phyloP scores from a whole-genome alignment of 768 basidiomycete genomes.

The Leucocoprinus sp. region DNA sequence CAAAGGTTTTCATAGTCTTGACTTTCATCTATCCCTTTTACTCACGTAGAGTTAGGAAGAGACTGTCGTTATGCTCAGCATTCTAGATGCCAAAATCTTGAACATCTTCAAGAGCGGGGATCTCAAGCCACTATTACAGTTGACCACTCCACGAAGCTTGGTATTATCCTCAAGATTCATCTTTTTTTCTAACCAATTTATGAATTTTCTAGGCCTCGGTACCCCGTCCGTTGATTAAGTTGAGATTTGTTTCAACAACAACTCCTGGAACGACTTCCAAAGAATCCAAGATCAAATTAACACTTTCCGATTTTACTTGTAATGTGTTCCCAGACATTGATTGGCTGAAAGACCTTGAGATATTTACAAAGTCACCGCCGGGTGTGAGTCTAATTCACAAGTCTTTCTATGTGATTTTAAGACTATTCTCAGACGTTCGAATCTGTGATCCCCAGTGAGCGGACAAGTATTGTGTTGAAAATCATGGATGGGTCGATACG shows the following conservation, averaged over 20 bases:
- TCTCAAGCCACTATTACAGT: slow-evolving; percentile 36
- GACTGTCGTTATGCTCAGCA: slow-evolving; percentile 51
- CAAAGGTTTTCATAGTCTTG: slow-evolving; percentile 38
- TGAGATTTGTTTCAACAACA: slow-evolving; percentile 58
- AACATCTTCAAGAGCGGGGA: slow-evolving; percentile 34
- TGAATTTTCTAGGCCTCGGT: slow-evolving; percentile 29
- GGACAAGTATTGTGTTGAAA: slow-evolving; percentile 62
- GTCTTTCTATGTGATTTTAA: not conserved
- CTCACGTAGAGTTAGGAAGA: not conserved
- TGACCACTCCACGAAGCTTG: slow-evolving; percentile 49
- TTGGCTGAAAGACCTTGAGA: slow-evolving; percentile 53
- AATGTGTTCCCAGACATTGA: slow-evolving; percentile 51
- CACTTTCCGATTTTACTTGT: slow-evolving; percentile 56
- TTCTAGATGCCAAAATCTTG: slow-evolving; percentile 53
- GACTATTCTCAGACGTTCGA: slow-evolving; percentile 65
- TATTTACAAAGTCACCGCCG: slow-evolving; percentile 76
- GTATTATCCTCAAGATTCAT: slow-evolving; percentile 32
- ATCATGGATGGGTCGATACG: slow-evolving; percentile 62
- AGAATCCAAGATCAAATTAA: slow-evolving; percentile 65
- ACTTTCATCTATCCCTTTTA: not conserved
- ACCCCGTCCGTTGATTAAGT: slow-evolving; percentile 46
- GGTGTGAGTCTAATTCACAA: slow-evolving; percentile 50
- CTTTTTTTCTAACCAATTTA: not conserved
- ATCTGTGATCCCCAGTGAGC: slow-evolving; percentile 83
- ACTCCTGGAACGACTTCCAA: slow-evolving; percentile 60